These are phyloP conservation scores for Thelephora terrestris DNA, from an alignment of 1,284 basidiomycete genomes.

Conservation along the genomic window DNA sequence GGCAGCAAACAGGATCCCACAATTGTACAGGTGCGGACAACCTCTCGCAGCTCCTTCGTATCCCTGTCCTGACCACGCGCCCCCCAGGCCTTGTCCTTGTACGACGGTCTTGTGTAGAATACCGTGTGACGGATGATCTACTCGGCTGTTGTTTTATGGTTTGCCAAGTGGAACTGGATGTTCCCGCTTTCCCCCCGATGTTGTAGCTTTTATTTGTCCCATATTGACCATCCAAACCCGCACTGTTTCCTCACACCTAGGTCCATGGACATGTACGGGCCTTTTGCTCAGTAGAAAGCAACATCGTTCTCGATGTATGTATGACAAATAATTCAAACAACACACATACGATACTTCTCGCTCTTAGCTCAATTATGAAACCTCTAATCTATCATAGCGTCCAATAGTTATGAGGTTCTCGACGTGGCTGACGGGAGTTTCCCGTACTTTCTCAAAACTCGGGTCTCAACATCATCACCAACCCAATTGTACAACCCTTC, in stretches of 20 bases:
- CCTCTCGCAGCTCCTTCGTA: constrained; percentile 6
- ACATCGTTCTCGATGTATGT: no score
- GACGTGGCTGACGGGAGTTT: constrained; percentile 20
- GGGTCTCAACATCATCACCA: constrained; percentile 69
- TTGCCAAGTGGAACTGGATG: no score
- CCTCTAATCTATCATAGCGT: no score
- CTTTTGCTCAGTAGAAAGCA: no score
- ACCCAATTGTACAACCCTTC: constrained; percentile 80
- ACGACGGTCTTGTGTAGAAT: constrained; percentile 50
- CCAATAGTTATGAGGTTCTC: no score
- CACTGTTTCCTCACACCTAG: no score
- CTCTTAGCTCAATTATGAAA: no score
- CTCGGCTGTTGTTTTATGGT: not conserved
- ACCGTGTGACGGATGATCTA: not conserved
- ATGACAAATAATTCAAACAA: no score
- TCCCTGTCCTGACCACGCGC: not conserved
- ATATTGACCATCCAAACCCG: not conserved
- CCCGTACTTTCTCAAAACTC: constrained; percentile 70
- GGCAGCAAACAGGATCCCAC: constrained; percentile 97
- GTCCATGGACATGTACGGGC: no score
- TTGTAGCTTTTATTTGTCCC: not conserved
- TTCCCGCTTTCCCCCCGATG: not conserved
- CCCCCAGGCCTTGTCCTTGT: constrained; percentile 61
- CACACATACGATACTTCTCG: no score
- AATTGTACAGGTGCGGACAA: constrained; percentile 76